Percentiles rank a stretch among this genome's conserved stretches.
Conservation (phyloP, 148 eudicot species). For the Dianthus caryophyllus region DNA sequence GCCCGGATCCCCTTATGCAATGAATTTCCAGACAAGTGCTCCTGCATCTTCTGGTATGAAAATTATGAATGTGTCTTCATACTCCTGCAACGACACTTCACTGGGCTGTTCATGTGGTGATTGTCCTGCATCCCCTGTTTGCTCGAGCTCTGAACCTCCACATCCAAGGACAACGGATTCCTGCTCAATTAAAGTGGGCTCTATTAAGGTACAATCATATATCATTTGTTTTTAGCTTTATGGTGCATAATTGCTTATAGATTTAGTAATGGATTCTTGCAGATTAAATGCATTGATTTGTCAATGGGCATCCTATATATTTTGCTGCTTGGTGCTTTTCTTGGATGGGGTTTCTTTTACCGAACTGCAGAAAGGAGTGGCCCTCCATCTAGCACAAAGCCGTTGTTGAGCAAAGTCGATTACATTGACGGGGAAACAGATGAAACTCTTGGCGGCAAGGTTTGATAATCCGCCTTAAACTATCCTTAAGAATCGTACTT, state of each 20-base stretch:
- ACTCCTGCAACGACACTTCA: conserved; percentile 66
- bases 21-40: conserved; percentile 44
- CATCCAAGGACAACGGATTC: conserved; percentile 42
- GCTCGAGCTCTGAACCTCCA: conserved; percentile 62
- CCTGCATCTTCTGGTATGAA: conserved; percentile 48
- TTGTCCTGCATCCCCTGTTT: conserved; percentile 56
- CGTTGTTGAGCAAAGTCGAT: conserved; percentile 39
- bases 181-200: conserved; percentile 47
- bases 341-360: conserved; percentile 53
- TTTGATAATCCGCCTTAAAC: conserved; percentile 11
- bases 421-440: conserved; percentile 23
- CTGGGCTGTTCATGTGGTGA: conserved; percentile 83
- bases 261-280: conserved; percentile 25
- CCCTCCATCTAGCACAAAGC: conserved; percentile 35
- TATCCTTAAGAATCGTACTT: neutral
- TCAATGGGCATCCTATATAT: conserved; percentile 47
- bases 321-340: conserved; percentile 47
- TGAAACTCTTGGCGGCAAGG: conserved; percentile 25
- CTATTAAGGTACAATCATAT: conserved; percentile 39
- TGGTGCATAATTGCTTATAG: conserved; percentile 7
- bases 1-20: conserved; percentile 79
- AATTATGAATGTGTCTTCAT: conserved; percentile 57
- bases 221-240: neutral
- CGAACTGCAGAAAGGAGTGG: conserved; percentile 35
- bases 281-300: conserved; percentile 59